Conservation (phyloP, 2,329 filamentous ascomycete genomes). For the Pseudogymnoascus sp. region DNA sequence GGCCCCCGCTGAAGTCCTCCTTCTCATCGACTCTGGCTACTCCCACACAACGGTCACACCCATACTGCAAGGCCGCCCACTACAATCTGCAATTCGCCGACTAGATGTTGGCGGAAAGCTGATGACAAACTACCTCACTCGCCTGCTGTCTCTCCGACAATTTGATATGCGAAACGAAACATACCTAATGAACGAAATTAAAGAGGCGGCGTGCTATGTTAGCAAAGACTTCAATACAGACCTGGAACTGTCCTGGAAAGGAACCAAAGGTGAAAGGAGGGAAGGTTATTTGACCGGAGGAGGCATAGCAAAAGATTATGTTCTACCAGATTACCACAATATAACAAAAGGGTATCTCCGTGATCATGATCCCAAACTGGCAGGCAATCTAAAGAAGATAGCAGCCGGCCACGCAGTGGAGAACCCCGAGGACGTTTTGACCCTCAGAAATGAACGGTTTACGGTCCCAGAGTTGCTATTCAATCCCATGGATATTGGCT, state of each 20-base stretch:
- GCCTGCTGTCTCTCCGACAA: slow-evolving; percentile 80
- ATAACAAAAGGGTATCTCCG: slow-evolving; percentile 58
- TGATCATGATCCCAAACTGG: slow-evolving; percentile 65
- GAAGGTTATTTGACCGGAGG: slow-evolving; percentile 37
- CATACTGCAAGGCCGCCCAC: slow-evolving; percentile 67
- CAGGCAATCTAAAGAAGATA: slow-evolving; percentile 40
- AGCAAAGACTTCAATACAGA: slow-evolving; percentile 67
- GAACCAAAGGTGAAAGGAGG: slow-evolving; percentile 51
- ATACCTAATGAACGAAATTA: slow-evolving; percentile 91
- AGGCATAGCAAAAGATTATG: slow-evolving; percentile 77
- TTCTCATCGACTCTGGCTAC: slow-evolving; percentile 86
- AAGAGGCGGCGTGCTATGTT: slow-evolving; percentile 81
- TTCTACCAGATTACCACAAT: slow-evolving; percentile 71
- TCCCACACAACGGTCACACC: slow-evolving; percentile 89
- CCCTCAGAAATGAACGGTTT: slow-evolving; percentile 87
- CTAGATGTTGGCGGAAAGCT: slow-evolving; percentile 90
- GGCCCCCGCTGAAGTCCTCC: slow-evolving; percentile 66
- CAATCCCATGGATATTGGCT: slow-evolving; percentile 73
- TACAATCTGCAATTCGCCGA: slow-evolving; percentile 74
- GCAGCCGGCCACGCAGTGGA: slow-evolving; percentile 35
- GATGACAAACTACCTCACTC: slow-evolving; percentile 85
- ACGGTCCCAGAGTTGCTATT: slow-evolving; percentile 85
- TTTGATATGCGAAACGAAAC: slow-evolving; percentile 95
- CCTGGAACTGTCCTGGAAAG: slow-evolving; percentile 79
- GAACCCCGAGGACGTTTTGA: slow-evolving; percentile 67